phyloP scores from a whole-genome alignment of 108 stramenopile genomes.

The Cyclostephanos invisitatus region DNA sequence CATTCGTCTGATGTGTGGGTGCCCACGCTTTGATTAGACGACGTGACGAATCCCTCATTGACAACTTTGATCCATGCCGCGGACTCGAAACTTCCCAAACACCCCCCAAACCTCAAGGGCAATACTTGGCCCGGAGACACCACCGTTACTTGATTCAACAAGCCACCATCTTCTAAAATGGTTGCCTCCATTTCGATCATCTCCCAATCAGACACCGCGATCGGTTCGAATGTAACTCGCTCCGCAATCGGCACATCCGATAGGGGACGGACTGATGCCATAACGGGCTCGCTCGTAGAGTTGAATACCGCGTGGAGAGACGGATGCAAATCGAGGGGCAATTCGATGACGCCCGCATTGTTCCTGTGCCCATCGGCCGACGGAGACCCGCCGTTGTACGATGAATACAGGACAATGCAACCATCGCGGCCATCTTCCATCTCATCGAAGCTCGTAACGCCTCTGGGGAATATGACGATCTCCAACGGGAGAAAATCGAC shows the following conservation, averaged over 20 bases:
- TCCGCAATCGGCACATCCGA: conserved; percentile 39
- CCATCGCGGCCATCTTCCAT: conserved; percentile 8
- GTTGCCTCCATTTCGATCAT: conserved; percentile 69
- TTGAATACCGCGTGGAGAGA: conserved; percentile 36
- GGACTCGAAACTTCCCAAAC: conserved; percentile 19
- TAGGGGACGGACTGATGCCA: conserved; percentile 54
- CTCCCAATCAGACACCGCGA: conserved; percentile 73
- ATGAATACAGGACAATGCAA: conserved; percentile 45
- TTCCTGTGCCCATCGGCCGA: conserved; percentile 12
- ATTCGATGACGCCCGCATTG: conserved; percentile 36
- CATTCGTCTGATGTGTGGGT: conserved; percentile 13
- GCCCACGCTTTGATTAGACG: neutral
- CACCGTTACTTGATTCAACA: conserved; percentile 71
- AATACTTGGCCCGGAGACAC: conserved; percentile 65
- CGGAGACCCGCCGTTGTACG: conserved; percentile 73
- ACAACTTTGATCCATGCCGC: conserved; percentile 51
- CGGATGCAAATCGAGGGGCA: conserved; percentile 44
- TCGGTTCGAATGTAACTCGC: conserved; percentile 64
- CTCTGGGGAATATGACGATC: conserved; percentile 20
- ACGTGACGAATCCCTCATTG: conserved; percentile 27
- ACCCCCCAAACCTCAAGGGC: conserved; percentile 34
- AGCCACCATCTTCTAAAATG: conserved; percentile 61
- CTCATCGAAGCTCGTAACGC: neutral
- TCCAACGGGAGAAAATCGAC: conserved; percentile 49
- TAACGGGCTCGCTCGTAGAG: conserved; percentile 12